Evolutionary conservation across 495 filamentous ascomycete genomes (phyloP).

Genomic region (Aspergillus indologenus): DNA sequence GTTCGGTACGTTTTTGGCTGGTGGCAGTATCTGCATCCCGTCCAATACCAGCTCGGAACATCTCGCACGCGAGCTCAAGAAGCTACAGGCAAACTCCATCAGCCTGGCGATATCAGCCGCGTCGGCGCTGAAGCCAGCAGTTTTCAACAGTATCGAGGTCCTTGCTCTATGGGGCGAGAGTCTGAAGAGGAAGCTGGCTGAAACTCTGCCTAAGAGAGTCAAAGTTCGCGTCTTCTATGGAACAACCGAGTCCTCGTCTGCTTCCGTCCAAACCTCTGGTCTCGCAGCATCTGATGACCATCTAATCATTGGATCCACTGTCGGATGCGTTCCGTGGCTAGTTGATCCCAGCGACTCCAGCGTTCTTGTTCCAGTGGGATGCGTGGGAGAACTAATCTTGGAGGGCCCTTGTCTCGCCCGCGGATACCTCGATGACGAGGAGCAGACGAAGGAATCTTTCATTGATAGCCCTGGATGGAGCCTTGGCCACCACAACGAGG

Average conservation of each 20-base stretch:
- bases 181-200: constrained; percentile 9
- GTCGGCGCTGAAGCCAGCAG: constrained; percentile 13
- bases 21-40: constrained; percentile 46
- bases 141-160: constrained; percentile 19
- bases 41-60: constrained; percentile 28
- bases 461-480: constrained; percentile 50
- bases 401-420: constrained; percentile 55
- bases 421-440: constrained; percentile 47
- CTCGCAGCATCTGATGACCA: constrained; percentile 5
- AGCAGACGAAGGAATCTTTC: constrained; percentile 40
- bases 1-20: constrained; percentile 37
- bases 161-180: constrained; percentile 23
- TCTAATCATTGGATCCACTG: constrained; percentile 24
- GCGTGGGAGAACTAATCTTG: constrained; percentile 59
- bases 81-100: constrained; percentile 29
- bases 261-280: constrained; percentile 22
- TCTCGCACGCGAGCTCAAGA: constrained; percentile 34
- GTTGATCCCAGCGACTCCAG: constrained; percentile 53
- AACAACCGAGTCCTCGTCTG: constrained; percentile 35
- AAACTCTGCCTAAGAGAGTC: constrained; percentile 18
- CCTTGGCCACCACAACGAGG: not conserved
- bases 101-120: constrained; percentile 36
- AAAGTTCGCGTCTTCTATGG: constrained; percentile 36
- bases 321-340: constrained; percentile 47
- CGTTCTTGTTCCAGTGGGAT: constrained; percentile 53